Percentiles rank a stretch among this genome's conserved stretches.
Evolutionary conservation across 257 asterid species (phyloP).

Genomic region (Primulina eburnea): DNA sequence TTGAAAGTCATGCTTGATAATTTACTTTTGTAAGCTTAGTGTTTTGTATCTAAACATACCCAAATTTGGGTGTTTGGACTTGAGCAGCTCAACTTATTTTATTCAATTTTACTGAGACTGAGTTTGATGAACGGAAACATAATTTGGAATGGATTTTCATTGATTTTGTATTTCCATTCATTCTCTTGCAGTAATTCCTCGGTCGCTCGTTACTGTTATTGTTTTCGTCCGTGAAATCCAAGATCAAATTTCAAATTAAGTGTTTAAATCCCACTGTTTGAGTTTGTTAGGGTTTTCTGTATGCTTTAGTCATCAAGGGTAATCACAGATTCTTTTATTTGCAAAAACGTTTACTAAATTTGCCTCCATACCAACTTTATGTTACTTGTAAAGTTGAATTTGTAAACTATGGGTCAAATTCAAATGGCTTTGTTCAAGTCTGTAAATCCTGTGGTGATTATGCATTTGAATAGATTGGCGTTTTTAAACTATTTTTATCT

Average conservation of each 20-base stretch:
- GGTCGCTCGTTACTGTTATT: background rate
- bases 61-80: background rate
- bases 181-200: background rate
- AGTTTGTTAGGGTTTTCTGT: constrained; percentile 5
- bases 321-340: constrained; percentile 3
- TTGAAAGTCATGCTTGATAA: background rate
- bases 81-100: background rate
- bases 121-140: background rate
- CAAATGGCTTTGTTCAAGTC: background rate
- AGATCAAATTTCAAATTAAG: too few species aligned
- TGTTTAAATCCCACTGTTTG: background rate
- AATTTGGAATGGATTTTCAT: background rate
- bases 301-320: constrained; percentile 4
- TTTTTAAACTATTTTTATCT: background rate
- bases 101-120: background rate
- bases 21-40: background rate
- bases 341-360: background rate
- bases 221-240: background rate
- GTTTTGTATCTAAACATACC: background rate
- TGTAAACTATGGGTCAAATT: background rate
- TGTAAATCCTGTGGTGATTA: constrained; percentile 15
- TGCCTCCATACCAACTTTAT: background rate
- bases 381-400: background rate
- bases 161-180: background rate
- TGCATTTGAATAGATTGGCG: constrained; percentile 2